phyloP scores from a whole-genome alignment of 129 eudicot genomes.

The Sambucus nigra region DNA sequence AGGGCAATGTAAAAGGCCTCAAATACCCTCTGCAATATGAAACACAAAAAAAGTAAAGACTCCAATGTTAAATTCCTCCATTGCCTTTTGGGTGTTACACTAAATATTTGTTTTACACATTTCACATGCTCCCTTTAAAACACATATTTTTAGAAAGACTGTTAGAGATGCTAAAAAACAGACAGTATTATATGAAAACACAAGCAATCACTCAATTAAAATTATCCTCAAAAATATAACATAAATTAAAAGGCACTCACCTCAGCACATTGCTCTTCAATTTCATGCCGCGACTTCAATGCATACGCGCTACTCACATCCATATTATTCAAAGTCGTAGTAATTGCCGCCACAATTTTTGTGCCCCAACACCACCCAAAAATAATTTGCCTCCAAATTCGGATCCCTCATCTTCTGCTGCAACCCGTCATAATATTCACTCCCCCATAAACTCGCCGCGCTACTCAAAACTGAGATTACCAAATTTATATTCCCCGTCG shows the following conservation, averaged over 20 bases:
- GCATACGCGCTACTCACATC: constrained; percentile 88
- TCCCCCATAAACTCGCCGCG: constrained; percentile 69
- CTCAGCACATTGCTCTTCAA: constrained; percentile 90
- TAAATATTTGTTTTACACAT: no score
- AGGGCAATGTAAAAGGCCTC: no score
- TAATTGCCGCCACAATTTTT: constrained; percentile 64
- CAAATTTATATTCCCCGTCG: constrained; percentile 70
- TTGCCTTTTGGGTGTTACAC: no score
- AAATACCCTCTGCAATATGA: no score
- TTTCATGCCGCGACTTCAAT: constrained; percentile 73
- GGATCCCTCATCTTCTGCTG: constrained; percentile 88
- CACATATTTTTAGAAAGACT: no score
- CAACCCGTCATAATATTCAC: constrained; percentile 77
- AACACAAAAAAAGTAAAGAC: no score
- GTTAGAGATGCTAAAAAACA: neutral
- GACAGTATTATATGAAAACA: neutral
- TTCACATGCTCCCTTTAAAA: no score
- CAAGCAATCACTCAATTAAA: neutral
- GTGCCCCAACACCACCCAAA: constrained; percentile 83
- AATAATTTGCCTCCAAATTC: constrained; percentile 74
- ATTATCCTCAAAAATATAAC: neutral
- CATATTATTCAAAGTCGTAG: constrained; percentile 80
- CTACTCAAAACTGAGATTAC: constrained; percentile 66
- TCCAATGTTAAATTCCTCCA: no score
- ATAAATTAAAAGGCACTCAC: constrained; percentile 27